Evolutionary conservation across 148 eudicot genomes (phyloP), one percentile per base, ranked within the genome.

Genomic region (Amaranthus palmeri): DNA sequence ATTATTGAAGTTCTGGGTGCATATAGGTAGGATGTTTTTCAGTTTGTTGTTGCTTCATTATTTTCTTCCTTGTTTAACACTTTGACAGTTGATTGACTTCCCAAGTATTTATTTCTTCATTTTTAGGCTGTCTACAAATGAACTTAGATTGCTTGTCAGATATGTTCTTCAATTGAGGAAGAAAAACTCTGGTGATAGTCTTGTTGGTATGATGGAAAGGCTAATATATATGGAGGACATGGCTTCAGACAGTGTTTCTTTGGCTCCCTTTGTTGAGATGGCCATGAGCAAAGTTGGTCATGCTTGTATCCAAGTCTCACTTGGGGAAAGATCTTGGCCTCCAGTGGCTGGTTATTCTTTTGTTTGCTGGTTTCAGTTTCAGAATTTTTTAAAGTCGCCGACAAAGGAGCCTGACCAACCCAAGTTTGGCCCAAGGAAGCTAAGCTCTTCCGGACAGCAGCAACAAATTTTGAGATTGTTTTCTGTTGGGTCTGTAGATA

Each of bases 311-410:
- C 99, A 92, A 78, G 99, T 92, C 50, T 87, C 99, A 54, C 76
- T 96, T 49, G 99, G 99, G 69, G 99, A 96, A 80, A 86, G 99
- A 77, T 90, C 99, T 61, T 96, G 99, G 99, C 99, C 99, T 80
- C 99, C 99, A 63, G 92, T 88, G 78, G 99, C 99, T 50, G 99
- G 99, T 77, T 96, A 96, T 86, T 92, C 99, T 63, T 96, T 96
- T 77, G 91, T 88, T 74, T 96, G 99, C 79, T 96, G 99, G 99
- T 96, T 96, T 82, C 99, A 92, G 74, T 92, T 76, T 79, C 87
- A 74, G 45, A 88, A 92, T 84, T 85, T 96, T 69, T 72, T 87
- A 66, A 92, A 81, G 81, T 76, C 89, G 62, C 84, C 86, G 48
- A 58, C 84, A 40, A 89, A 84, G 73, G 93, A 88, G 72, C 54